Base-by-base conservation (phyloP, 805 yeast species). In the Osmozyma mogii region DNA sequence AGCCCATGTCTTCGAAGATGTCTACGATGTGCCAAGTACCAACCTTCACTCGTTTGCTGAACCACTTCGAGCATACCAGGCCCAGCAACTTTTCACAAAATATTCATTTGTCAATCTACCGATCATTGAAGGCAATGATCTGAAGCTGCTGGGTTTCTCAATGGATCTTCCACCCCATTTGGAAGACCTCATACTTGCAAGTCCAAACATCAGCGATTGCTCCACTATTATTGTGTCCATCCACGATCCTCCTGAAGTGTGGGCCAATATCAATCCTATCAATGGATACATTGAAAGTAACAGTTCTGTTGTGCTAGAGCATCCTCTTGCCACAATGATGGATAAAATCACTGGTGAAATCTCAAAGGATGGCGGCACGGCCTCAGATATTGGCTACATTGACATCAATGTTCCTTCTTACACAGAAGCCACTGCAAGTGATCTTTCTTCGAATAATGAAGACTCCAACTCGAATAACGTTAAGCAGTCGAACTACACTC, bases 241-340 rank as follows among this genome's bases (percentile, higher is more conserved):
- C 12, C 97, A 88, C 54, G 97, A 88, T 47, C 84, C 96, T 3
- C 84, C 96, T 5, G 88, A 85, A 35, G 69, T 92, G 5, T 87
- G 95, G 95, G 95, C 94, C 2, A 75, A 78, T 41, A 61, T 78
- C 22, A 87, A 85, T 50, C 84, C 95, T 0, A 54, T 77, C 4
- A 74, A 82, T 7, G 97, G 97, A 6, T 65, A 72, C 28, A 71
- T 89, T 21, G 84, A 84, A 39, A 65, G 87, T 10, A 68, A 73
- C 26, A 71, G 81, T 1, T 76, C 95, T 2, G 70, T 83, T 3
- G 70, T 85, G 13, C 72, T 83, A 25, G 95, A 87, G 44, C 78
- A 84, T 24, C 77, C 89, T 1, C 50, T 74, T 19, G 37, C 46
- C 9, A 71, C 72, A 42, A 69, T 85, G 32, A 70, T 87, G 6